Conservation (phyloP, 1,284 basidiomycete genomes). For the Prillingera fragicola region DNA sequence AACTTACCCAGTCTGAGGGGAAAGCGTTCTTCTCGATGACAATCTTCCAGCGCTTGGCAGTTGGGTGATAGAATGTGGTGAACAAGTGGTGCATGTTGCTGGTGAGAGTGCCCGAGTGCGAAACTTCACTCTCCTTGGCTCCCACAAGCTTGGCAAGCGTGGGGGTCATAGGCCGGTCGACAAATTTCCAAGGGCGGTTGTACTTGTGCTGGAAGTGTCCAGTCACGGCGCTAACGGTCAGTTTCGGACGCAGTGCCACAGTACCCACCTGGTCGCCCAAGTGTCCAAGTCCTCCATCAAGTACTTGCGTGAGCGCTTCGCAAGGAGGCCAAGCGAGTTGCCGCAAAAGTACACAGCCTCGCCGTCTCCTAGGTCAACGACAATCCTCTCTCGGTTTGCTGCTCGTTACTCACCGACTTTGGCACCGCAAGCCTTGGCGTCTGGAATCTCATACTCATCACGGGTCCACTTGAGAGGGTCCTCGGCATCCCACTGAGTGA, state of each 20-base stretch:
- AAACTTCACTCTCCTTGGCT: constrained; percentile 80
- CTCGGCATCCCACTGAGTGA: constrained; percentile 31
- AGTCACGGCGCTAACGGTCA: constrained; percentile 64
- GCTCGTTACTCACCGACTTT: constrained; percentile 31
- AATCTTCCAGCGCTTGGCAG: constrained; percentile 76
- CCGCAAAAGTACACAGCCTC: constrained; percentile 79
- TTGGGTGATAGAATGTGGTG: constrained; percentile 88
- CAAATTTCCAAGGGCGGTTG: constrained; percentile 74
- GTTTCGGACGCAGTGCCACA: background rate
- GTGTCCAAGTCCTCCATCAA: constrained; percentile 78
- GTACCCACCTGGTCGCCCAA: constrained; percentile 71
- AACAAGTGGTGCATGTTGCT: constrained; percentile 93
- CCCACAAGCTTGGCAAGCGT: constrained; percentile 80
- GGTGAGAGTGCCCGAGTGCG: constrained; percentile 89
- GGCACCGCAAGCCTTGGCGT: constrained; percentile 38
- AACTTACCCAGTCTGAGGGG: constrained; percentile 82
- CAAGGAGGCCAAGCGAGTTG: constrained; percentile 84
- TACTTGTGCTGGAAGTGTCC: constrained; percentile 89
- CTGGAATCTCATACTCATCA: constrained; percentile 46
- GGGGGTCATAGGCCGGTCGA: constrained; percentile 66
- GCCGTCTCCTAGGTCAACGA: constrained; percentile 27
- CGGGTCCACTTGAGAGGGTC: constrained; percentile 46
- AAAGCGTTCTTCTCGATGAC: constrained; percentile 91
- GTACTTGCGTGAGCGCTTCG: constrained; percentile 65
- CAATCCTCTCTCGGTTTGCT: no score